Conservation (phyloP, 495 filamentous ascomycete genomes). For the Penicillium pancosmium region DNA sequence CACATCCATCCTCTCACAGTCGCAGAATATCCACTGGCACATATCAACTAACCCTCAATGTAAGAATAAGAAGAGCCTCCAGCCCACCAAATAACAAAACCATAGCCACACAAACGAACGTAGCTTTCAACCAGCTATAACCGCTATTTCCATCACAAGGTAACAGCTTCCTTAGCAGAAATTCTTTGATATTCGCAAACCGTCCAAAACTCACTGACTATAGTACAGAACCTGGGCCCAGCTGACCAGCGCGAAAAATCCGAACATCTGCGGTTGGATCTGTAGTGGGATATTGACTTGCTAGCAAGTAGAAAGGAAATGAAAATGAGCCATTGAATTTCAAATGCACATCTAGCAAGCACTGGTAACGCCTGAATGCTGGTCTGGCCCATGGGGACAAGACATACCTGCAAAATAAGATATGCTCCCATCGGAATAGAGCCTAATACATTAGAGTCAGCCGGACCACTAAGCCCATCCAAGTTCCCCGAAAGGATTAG, state of each 20-base stretch:
- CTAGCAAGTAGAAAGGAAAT: conserved; percentile 33
- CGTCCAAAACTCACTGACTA: conserved; percentile 47
- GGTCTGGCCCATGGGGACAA: neutral
- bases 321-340: no score
- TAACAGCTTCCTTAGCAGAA: no score
- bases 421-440: conserved; percentile 58
- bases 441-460: conserved; percentile 25
- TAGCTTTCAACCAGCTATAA: conserved; percentile 55
- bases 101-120: conserved; percentile 39
- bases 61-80: conserved; percentile 64
- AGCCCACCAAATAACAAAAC: conserved; percentile 56
- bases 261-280: conserved; percentile 73
- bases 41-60: conserved; percentile 52
- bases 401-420: conserved; percentile 50
- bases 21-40: neutral
- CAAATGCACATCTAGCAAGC: neutral
- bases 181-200: no score
- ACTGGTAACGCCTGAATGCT: neutral
- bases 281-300: conserved; percentile 76
- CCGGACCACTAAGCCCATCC: neutral
- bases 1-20: neutral
- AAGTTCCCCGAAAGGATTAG: no score
- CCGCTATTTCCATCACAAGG: conserved; percentile 33
- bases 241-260: conserved; percentile 61
- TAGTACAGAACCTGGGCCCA: conserved; percentile 72